phyloP scores from a whole-genome alignment of 345 rosid species.

The Hypericum perforatum region DNA sequence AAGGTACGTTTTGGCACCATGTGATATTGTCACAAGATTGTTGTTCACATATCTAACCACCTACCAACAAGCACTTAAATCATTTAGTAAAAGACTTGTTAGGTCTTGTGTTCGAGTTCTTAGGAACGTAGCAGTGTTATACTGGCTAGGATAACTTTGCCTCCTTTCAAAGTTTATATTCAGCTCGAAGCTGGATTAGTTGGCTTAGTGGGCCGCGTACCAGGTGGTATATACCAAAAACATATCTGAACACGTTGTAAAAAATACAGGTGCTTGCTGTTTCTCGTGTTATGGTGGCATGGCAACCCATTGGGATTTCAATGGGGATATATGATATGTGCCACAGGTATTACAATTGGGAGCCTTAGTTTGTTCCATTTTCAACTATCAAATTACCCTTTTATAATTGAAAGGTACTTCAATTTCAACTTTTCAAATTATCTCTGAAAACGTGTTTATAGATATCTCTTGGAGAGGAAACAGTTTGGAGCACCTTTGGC shows the following conservation, averaged over 20 bases:
- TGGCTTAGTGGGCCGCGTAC: too few relatives aligned
- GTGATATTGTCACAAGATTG: background rate
- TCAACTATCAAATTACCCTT: background rate
- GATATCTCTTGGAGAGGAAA: slow-evolving; percentile 86
- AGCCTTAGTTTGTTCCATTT: background rate
- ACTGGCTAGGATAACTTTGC: too few relatives aligned
- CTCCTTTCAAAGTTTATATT: too few relatives aligned
- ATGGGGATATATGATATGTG: slow-evolving; percentile 98
- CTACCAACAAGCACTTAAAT: too few relatives aligned
- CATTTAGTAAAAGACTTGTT: too few relatives aligned
- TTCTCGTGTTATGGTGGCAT: slow-evolving; percentile 87
- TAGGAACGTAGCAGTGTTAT: too few relatives aligned
- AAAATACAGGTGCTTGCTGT: slow-evolving; percentile 67
- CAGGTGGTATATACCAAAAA: too few relatives aligned
- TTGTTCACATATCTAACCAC: background rate
- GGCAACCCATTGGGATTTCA: slow-evolving; percentile 92
- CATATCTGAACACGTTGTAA: background rate
- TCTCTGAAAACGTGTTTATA: slow-evolving; percentile 10
- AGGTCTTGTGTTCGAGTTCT: too few relatives aligned
- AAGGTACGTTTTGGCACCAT: slow-evolving; percentile 39
- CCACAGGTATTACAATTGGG: slow-evolving; percentile 39
- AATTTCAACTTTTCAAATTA: too few relatives aligned
- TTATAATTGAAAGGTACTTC: slow-evolving; percentile 1
- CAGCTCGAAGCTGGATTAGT: too few relatives aligned
- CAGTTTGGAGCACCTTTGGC: slow-evolving; percentile 98